A percentile compares a stretch with the other conserved stretches of the same genome.
phyloP scores from a whole-genome alignment of 331 rosid species.

The Erythrophleum ivorense region DNA sequence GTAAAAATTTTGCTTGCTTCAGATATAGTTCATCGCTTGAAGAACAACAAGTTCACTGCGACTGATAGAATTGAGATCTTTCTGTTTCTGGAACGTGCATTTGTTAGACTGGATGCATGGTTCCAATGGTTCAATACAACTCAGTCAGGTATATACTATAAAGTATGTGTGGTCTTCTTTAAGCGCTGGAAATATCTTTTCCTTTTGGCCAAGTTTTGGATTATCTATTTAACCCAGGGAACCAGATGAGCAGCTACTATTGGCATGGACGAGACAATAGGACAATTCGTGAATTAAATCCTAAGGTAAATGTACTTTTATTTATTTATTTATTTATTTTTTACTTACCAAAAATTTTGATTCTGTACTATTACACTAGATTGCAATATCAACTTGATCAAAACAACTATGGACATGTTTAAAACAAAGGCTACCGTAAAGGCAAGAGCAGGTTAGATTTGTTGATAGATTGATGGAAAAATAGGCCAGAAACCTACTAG shows the following conservation, averaged over 20 bases:
- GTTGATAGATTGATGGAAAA: slow-evolving; percentile 20
- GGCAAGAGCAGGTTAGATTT: slow-evolving; percentile 20
- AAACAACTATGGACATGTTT: slow-evolving; percentile 25
- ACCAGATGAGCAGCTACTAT: slow-evolving; percentile 71
- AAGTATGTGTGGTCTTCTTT: slow-evolving; percentile 16
- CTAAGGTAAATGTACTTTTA: slow-evolving; percentile 52
- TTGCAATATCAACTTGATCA: slow-evolving; percentile 3
- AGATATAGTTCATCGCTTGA: slow-evolving; percentile 75
- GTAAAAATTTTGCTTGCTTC: slow-evolving; percentile 42
- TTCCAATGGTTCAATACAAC: slow-evolving; percentile 90
- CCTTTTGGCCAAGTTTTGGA: slow-evolving; percentile 31
- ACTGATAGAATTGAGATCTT: slow-evolving; percentile 62
- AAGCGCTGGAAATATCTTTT: slow-evolving; percentile 24
- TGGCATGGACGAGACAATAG: slow-evolving; percentile 93
- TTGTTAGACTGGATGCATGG: slow-evolving; percentile 95
- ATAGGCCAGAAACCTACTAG: slow-evolving; percentile 22
- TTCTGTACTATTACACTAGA: neutral
- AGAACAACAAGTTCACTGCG: slow-evolving; percentile 65
- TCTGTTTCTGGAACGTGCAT: slow-evolving; percentile 73
- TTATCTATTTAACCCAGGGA: slow-evolving; percentile 59
- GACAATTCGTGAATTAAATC: slow-evolving; percentile 74
- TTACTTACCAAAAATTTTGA: slow-evolving; percentile 15
- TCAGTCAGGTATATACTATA: slow-evolving; percentile 70
- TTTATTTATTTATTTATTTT: neutral
- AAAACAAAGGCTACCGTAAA: neutral